These are phyloP conservation scores for Asterophora parasitica DNA, from an alignment of 768 basidiomycete species.

Conservation along the genomic window DNA sequence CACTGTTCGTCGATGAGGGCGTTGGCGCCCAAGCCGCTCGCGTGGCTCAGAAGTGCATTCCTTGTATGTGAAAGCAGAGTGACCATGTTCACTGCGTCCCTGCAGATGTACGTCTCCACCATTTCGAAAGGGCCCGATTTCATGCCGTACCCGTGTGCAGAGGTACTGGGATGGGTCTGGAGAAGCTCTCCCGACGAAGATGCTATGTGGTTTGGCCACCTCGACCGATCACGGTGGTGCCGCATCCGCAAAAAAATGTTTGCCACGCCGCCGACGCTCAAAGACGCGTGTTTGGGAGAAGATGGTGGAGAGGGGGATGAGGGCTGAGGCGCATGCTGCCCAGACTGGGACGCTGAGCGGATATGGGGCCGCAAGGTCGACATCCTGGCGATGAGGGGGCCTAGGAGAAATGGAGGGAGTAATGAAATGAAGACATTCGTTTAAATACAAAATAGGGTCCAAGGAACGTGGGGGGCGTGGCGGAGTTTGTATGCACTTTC, in stretches of 20 bases:
- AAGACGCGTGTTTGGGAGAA: slow-evolving; percentile 18
- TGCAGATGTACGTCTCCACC: slow-evolving; percentile 50
- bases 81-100: slow-evolving; percentile 55
- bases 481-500: slow-evolving; percentile 14
- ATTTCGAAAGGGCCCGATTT: slow-evolving; percentile 26
- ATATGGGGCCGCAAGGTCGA: background rate
- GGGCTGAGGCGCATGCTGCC: background rate
- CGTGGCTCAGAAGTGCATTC: slow-evolving; percentile 43
- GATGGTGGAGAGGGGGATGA: slow-evolving; percentile 10
- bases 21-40: slow-evolving; percentile 47
- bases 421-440: slow-evolving; percentile 1
- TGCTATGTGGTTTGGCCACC: slow-evolving; percentile 23
- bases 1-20: slow-evolving; percentile 68
- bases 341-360: slow-evolving; percentile 7
- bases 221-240: slow-evolving; percentile 21
- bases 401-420: background rate
- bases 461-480: slow-evolving; percentile 8
- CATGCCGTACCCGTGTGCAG: slow-evolving; percentile 18
- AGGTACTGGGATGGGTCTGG: slow-evolving; percentile 34
- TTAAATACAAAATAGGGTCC: background rate
- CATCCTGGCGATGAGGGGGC: background rate
- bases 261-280: slow-evolving; percentile 39
- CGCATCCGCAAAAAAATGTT: slow-evolving; percentile 52
- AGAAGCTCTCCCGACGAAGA: slow-evolving; percentile 35
- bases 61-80: slow-evolving; percentile 56